Evolutionary conservation across 164 flowering plant species (phyloP).

Genomic region (Malania oleifera): DNA sequence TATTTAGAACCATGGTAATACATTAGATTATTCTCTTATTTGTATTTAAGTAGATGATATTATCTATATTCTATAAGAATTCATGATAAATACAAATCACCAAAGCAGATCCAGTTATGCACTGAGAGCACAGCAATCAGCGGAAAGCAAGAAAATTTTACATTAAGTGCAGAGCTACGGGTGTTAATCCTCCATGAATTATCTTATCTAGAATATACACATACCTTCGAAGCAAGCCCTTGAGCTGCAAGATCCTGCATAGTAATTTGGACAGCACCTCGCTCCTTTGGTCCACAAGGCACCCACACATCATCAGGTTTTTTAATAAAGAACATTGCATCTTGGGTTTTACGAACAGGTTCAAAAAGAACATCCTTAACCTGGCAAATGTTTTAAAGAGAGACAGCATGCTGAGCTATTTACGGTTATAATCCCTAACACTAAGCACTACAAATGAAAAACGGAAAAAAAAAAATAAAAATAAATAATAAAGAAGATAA

Average conservation of each 20-base stretch:
- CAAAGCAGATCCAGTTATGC: too few species aligned
- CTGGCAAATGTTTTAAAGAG: not conserved
- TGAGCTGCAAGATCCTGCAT: constrained; percentile 3
- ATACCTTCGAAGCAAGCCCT: constrained; percentile 7
- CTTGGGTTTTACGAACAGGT: constrained; percentile 7
- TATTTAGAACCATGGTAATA: too few species aligned
- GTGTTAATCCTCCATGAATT: too few species aligned
- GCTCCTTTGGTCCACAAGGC: constrained; percentile 96
- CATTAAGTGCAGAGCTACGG: too few species aligned
- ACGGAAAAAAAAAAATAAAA: not conserved
- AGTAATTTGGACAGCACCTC: constrained; percentile 72
- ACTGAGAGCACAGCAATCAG: too few species aligned
- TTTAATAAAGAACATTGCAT: constrained; percentile 48
- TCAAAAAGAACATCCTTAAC: constrained; percentile 9
- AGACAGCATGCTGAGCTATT: not conserved
- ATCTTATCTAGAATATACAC: not conserved
- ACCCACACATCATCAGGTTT: constrained; percentile 64
- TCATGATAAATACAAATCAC: too few species aligned
- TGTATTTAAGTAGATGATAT: too few species aligned
- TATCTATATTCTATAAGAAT: too few species aligned
- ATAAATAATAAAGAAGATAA: not conserved
- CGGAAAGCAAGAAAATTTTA: too few species aligned
- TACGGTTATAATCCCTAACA: not conserved
- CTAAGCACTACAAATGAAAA: not conserved
- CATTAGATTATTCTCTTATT: too few species aligned